A percentile compares a stretch with the other conserved stretches of the same genome.
Evolutionary conservation across 495 filamentous ascomycete genomes (phyloP).

Genomic region (Neurospora sp.): DNA sequence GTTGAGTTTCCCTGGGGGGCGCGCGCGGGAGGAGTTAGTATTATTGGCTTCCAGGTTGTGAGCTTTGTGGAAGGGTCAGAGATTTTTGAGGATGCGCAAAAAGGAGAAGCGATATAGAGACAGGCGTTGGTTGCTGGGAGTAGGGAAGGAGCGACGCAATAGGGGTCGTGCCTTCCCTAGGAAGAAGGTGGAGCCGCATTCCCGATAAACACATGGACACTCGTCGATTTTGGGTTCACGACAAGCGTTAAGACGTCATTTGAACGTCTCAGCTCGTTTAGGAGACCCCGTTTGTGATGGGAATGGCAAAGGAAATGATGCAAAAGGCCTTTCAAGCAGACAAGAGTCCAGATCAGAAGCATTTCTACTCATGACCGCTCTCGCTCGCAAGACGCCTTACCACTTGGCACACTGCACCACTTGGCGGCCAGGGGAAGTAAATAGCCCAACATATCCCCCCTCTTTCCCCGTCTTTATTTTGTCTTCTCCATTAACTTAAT

Average conservation of each 20-base stretch:
- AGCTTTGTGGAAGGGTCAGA: not conserved
- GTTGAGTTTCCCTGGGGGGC: not conserved
- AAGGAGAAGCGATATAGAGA: not conserved
- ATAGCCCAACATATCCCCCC: not conserved
- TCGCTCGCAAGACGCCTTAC: too few species aligned
- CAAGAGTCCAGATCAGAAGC: not conserved
- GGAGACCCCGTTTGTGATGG: accelerated
- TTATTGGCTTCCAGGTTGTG: not conserved
- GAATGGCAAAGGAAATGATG: not conserved
- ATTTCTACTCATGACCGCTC: not conserved
- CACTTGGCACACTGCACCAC: not conserved
- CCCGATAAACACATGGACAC: not conserved
- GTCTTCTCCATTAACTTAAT: too few species aligned
- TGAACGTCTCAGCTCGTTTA: not conserved
- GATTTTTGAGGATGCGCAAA: not conserved
- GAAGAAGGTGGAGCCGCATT: not conserved
- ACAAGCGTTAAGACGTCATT: not conserved
- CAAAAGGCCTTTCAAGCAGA: not conserved
- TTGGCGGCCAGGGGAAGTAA: not conserved
- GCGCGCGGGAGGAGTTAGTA: not conserved
- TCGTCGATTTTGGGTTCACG: not conserved
- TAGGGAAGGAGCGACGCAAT: not conserved
- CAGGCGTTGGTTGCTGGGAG: not conserved
- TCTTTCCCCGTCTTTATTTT: not conserved
- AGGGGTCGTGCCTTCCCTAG: not conserved